phyloP scores from a whole-genome alignment of 768 basidiomycete genomes.

The Boletellus ananas region DNA sequence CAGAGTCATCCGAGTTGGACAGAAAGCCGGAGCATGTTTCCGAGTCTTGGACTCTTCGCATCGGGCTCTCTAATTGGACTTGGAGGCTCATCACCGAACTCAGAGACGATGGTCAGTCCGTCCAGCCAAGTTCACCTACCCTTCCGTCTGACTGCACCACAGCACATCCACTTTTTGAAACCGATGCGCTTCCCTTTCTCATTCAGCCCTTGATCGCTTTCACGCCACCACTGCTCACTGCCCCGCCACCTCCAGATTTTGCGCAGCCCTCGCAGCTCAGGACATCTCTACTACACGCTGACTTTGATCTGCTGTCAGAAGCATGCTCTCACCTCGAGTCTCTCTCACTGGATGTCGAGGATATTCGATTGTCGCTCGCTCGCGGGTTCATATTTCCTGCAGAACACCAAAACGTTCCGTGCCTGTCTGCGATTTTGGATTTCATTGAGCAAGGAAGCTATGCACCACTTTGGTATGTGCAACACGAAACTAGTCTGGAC shows the following conservation, averaged over 20 bases:
- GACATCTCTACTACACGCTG: slow-evolving; percentile 51
- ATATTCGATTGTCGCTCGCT: slow-evolving; percentile 68
- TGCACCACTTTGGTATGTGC: slow-evolving; percentile 57
- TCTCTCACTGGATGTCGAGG: slow-evolving; percentile 72
- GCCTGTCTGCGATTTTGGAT: slow-evolving; percentile 59
- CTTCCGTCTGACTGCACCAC: slow-evolving; percentile 6
- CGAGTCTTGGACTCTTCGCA: slow-evolving; percentile 66
- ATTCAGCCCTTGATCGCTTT: slow-evolving; percentile 56
- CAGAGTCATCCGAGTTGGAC: slow-evolving; percentile 15
- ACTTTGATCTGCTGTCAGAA: slow-evolving; percentile 72
- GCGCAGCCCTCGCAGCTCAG: slow-evolving; percentile 39
- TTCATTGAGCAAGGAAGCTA: slow-evolving; percentile 75
- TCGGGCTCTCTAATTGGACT: slow-evolving; percentile 66
- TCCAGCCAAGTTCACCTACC: not conserved
- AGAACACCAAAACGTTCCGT: slow-evolving; percentile 53
- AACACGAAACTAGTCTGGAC: slow-evolving; percentile 31
- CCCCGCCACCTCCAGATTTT: slow-evolving; percentile 37
- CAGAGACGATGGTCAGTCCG: slow-evolving; percentile 60
- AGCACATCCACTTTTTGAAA: slow-evolving; percentile 58
- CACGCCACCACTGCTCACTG: slow-evolving; percentile 47
- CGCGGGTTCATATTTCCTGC: slow-evolving; percentile 58
- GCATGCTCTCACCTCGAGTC: slow-evolving; percentile 74
- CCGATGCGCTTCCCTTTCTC: slow-evolving; percentile 62
- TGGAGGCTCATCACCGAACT: slow-evolving; percentile 75
- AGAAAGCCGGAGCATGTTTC: slow-evolving; percentile 27